phyloP scores from a whole-genome alignment of 2,329 filamentous ascomycete genomes.

The Macrophomina pseudophaseolina region DNA sequence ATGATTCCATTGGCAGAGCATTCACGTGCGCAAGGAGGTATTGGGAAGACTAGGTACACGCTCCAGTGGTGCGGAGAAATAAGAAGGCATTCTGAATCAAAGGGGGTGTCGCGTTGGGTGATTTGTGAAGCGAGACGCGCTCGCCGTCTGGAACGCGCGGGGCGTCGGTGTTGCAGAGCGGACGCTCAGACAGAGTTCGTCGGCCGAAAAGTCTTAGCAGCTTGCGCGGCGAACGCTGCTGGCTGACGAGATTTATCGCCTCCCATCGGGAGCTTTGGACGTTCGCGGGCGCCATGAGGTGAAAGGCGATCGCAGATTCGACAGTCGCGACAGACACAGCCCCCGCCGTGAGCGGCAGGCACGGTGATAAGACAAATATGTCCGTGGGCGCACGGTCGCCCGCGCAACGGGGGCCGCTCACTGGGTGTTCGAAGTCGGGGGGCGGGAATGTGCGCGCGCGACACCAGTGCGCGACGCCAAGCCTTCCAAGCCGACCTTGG shows the following conservation, averaged over 20 bases:
- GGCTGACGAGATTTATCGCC: neutral
- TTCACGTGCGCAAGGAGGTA: slow-evolving; percentile 1
- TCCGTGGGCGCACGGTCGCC: slow-evolving; percentile 5
- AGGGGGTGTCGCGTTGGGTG: slow-evolving; percentile 14
- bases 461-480: slow-evolving; percentile 6
- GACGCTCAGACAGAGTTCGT: neutral
- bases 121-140: slow-evolving; percentile 22
- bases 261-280: neutral
- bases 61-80: slow-evolving; percentile 1
- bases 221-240: neutral
- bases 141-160: slow-evolving; percentile 14
- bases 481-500: slow-evolving; percentile 16
- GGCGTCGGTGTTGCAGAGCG: slow-evolving; percentile 2
- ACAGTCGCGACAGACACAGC: neutral
- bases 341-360: neutral
- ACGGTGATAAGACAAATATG: slow-evolving; percentile 4
- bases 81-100: slow-evolving; percentile 22
- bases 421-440: slow-evolving; percentile 5
- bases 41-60: neutral
- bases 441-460: slow-evolving; percentile 6
- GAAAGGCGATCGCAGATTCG: neutral
- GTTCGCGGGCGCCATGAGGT: neutral
- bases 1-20: slow-evolving; percentile 3
- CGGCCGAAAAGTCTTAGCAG: neutral
- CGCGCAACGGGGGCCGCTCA: neutral